These are phyloP conservation scores for Backusella westeae DNA, from an alignment of 192 early-diverging fungal species.

Conservation along the genomic window DNA sequence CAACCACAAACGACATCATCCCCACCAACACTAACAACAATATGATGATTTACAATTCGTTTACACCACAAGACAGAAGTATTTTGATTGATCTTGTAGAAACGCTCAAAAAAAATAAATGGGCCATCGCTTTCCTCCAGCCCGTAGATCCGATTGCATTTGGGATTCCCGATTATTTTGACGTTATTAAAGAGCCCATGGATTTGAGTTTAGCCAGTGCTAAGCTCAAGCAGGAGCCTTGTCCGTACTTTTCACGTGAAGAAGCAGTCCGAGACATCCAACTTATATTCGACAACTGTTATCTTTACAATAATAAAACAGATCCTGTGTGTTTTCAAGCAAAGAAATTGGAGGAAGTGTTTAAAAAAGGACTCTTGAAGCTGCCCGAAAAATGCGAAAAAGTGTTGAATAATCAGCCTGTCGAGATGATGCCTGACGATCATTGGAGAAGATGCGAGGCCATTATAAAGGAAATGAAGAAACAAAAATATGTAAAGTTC, in stretches of 20 bases:
- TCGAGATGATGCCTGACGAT: conserved; percentile 19
- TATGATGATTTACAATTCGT: neutral
- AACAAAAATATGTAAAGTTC: conserved; percentile 6
- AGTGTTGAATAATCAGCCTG: neutral
- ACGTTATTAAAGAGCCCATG: conserved; percentile 76
- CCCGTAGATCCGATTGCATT: conserved; percentile 76
- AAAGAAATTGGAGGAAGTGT: conserved; percentile 62
- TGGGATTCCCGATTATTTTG: conserved; percentile 68
- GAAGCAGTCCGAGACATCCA: conserved; percentile 52
- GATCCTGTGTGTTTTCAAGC: conserved; percentile 67
- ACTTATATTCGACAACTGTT: conserved; percentile 79
- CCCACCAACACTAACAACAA: neutral
- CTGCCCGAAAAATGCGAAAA: conserved; percentile 42
- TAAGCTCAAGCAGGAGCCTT: conserved; percentile 44
- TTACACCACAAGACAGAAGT: neutral
- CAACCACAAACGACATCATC: neutral
- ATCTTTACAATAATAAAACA: conserved; percentile 72
- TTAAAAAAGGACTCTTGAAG: conserved; percentile 62
- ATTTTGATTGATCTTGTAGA: conserved; percentile 37
- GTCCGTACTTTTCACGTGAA: conserved; percentile 26
- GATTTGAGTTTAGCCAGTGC: conserved; percentile 52
- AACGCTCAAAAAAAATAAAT: conserved; percentile 70
- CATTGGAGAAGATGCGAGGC: conserved; percentile 26
- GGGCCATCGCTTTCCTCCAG: conserved; percentile 75
- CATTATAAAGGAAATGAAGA: conserved; percentile 30